Evolutionary conservation across 176 grass and related monocot genomes (phyloP), one percentile per base, ranked within the genome.

Genomic region (Rhynchospora breviuscula): DNA sequence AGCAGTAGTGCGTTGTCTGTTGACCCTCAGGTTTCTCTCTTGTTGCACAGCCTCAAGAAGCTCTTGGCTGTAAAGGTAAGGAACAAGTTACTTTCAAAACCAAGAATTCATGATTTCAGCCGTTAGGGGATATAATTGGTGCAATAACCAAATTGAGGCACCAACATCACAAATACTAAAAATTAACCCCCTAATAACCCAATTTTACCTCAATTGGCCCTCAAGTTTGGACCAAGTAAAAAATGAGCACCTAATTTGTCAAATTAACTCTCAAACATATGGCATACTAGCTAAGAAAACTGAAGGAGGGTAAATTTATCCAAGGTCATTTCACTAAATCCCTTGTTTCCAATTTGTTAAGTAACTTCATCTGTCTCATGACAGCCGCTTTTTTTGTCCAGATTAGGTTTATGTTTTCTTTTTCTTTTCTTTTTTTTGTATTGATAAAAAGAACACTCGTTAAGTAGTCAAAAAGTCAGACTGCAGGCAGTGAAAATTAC

Each of bases 1-100:
- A 33, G 96, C 79, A 21, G 91, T 86, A 54, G 43, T 88, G 26
- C 57, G 86, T 15, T 82, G 65, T 53, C 56, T 88, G 21, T 91
- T 86, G 75, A 80, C 89, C 84, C 81, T 84, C 51, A 90, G 71
- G 56, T 82, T 93, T 59, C 86, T 90, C 88, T 95, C 96, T 48
- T 85, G 86, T 85, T 98, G 89, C 85, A 98, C 96, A 84, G 92
- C 93, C 59, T 98, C 86, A 2, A 98, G 85, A 83, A 98, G 88
- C 83, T 95, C 96, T 86, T 98, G 96, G 73, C 96, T 98, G 83
- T 49, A 78, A 75, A 8, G 22, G 17, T 48, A 72, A 6, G 18
- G 47, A 66, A 67, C 45, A 44, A 12, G 19, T 81, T 82, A 79
- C 18, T 66, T 63, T 0, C 33, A 67, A 51, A 79, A 31, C 17